phyloP scores from a whole-genome alignment of 139 green algal species.

The Yamagishiella unicocca region DNA sequence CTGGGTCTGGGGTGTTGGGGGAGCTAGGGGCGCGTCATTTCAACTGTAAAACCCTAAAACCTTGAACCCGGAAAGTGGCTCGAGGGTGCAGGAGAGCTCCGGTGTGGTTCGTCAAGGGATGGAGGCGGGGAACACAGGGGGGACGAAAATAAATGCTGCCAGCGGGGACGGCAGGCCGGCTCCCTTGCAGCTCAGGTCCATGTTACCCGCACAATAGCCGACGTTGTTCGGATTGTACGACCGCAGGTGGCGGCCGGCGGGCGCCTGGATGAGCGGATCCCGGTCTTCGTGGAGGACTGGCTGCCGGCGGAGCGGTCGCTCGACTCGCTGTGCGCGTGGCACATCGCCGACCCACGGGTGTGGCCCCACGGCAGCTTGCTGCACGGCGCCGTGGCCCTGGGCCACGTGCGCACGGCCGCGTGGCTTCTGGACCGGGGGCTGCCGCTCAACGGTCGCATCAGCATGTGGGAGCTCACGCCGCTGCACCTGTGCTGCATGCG shows the following conservation, averaged over 20 bases:
- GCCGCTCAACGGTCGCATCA: neutral
- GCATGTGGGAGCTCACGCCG: conserved; percentile 5
- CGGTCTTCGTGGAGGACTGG: conserved; percentile 17
- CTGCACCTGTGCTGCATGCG: conserved; percentile 36
- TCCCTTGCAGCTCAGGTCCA: neutral
- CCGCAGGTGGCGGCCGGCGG: neutral
- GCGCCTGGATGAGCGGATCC: neutral
- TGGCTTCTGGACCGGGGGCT: conserved; percentile 27
- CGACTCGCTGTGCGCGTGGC: conserved; percentile 17
- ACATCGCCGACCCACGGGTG: neutral
- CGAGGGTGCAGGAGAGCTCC: neutral
- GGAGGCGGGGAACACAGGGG: too few relatives aligned
- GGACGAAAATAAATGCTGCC: too few relatives aligned
- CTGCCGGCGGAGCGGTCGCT: neutral
- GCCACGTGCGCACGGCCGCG: neutral
- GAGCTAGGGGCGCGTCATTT: neutral
- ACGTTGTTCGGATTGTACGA: neutral
- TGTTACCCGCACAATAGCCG: neutral
- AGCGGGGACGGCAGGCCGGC: too few relatives aligned
- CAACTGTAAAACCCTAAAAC: neutral
- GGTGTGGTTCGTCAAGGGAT: neutral
- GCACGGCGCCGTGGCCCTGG: neutral
- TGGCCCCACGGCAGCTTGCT: conserved; percentile 33
- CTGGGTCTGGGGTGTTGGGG: neutral
- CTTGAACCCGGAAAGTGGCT: too few relatives aligned